Conservation (phyloP, 2,329 filamentous ascomycete genomes). For the Botrytis byssoidea region DNA sequence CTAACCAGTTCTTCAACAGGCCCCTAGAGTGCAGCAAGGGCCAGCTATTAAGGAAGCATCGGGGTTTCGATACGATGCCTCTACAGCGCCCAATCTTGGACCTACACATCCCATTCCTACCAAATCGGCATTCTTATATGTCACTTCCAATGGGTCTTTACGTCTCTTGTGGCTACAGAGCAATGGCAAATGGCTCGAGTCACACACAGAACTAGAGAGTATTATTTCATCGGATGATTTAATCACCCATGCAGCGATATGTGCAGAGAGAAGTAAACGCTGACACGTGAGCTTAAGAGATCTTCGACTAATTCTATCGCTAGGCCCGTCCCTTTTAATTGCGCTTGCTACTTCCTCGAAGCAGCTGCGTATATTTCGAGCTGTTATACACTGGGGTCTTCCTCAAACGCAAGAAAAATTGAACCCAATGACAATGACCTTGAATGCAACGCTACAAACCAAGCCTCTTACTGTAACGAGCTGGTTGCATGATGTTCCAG, state of each 20-base stretch:
- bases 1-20: constrained; percentile 33
- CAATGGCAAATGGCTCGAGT: constrained; percentile 69
- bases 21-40: constrained; percentile 48
- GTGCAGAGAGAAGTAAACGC: constrained; percentile 67
- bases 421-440: constrained; percentile 45
- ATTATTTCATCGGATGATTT: constrained; percentile 69
- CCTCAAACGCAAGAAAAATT: constrained; percentile 56
- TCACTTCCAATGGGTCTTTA: constrained; percentile 72
- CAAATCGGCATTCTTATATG: constrained; percentile 72
- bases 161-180: constrained; percentile 76
- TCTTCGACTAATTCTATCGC: constrained; percentile 21
- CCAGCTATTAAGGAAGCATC: constrained; percentile 62
- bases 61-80: constrained; percentile 66
- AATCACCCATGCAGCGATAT: constrained; percentile 76
- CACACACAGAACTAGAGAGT: constrained; percentile 70
- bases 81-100: constrained; percentile 63
- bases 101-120: constrained; percentile 70
- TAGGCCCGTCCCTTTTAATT: constrained; percentile 54
- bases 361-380: constrained; percentile 71
- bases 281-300: not conserved
- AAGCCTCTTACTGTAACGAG: constrained; percentile 57
- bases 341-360: constrained; percentile 67
- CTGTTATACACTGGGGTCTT: constrained; percentile 72
- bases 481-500: constrained; percentile 43
- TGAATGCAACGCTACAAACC: constrained; percentile 55